Evolutionary conservation across 805 yeast genomes (phyloP).

Genomic region (Suhomyces xylopsoci): DNA sequence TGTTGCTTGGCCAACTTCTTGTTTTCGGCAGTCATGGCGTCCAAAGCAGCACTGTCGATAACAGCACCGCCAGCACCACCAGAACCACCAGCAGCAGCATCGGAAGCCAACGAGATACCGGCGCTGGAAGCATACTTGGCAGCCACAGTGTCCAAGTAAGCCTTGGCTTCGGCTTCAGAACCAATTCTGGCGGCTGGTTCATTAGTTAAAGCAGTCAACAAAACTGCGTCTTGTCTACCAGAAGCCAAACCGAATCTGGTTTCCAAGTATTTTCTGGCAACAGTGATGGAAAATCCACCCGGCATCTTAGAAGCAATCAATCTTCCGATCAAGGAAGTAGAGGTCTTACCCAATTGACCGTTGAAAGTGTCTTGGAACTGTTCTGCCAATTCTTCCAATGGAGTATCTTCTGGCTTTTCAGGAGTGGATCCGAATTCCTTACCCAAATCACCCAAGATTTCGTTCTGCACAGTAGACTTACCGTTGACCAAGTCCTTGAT

Average conservation of each 20-base stretch:
- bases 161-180: conserved; percentile 85
- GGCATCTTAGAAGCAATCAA: conserved; percentile 97
- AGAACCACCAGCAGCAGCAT: conserved; percentile 54
- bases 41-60: conserved; percentile 94
- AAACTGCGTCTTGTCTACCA: conserved; percentile 92
- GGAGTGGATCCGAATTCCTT: conserved; percentile 98
- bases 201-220: conserved; percentile 76
- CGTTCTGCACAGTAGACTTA: conserved; percentile 97
- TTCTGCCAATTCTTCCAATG: conserved; percentile 92
- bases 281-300: conserved; percentile 94
- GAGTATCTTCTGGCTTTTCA: conserved; percentile 98
- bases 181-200: conserved; percentile 92
- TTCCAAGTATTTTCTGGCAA: conserved; percentile 89
- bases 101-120: conserved; percentile 73
- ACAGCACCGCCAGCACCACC: conserved; percentile 78
- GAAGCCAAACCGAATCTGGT: conserved; percentile 88
- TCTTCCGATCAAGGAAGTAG: conserved; percentile 84
- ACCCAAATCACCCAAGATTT: conserved; percentile 96
- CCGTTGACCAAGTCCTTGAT: conserved; percentile 98
- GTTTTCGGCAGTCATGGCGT: conserved; percentile 69
- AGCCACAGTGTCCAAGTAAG: conserved; percentile 76
- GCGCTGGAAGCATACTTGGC: conserved; percentile 81
- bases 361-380: conserved; percentile 86
- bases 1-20: conserved; percentile 69
- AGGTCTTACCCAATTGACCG: conserved; percentile 92